These are phyloP conservation scores for Microdochium nivale DNA, from an alignment of 2,329 filamentous ascomycete genomes.

Conservation along the genomic window DNA sequence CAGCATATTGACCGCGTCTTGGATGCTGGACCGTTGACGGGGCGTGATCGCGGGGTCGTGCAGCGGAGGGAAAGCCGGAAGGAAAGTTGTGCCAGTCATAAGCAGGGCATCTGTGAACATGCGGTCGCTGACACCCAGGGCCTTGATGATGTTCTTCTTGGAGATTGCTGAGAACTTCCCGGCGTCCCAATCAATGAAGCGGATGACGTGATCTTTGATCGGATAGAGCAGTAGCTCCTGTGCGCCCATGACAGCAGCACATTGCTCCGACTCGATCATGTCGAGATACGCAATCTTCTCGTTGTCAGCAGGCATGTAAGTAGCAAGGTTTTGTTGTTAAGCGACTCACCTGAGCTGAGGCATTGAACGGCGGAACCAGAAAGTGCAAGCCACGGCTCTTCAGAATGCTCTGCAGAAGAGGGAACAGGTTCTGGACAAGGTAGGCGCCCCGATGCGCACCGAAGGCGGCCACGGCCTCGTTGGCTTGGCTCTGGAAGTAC, in stretches of 20 bases:
- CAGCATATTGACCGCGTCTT: conserved; percentile 72
- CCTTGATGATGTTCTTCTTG: conserved; percentile 62
- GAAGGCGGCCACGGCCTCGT: conserved; percentile 78
- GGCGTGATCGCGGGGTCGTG: conserved; percentile 48
- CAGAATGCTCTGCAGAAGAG: conserved; percentile 68
- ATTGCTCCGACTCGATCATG: conserved; percentile 55
- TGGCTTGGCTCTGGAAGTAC: conserved; percentile 73
- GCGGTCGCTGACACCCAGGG: conserved; percentile 56
- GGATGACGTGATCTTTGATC: conserved; percentile 66
- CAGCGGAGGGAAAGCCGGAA: conserved; percentile 71
- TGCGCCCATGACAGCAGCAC: conserved; percentile 72
- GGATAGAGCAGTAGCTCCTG: conserved; percentile 82
- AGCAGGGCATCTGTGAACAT: conserved; percentile 79
- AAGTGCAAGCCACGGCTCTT: conserved; percentile 62
- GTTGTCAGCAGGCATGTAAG: conserved; percentile 13
- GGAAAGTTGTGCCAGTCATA: conserved; percentile 73
- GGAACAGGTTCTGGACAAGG: conserved; percentile 63
- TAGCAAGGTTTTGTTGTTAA: neutral
- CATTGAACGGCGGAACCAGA: conserved; percentile 78
- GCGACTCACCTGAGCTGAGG: conserved; percentile 66
- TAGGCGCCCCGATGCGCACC: conserved; percentile 67
- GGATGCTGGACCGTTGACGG: conserved; percentile 52
- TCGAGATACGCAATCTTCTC: conserved; percentile 69
- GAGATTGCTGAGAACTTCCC: conserved; percentile 53
- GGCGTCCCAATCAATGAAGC: conserved; percentile 57